A percentile compares a stretch with the other conserved stretches of the same genome.
phyloP scores from a whole-genome alignment of 2,329 filamentous ascomycete genomes.

The Epichloe uncinata region DNA sequence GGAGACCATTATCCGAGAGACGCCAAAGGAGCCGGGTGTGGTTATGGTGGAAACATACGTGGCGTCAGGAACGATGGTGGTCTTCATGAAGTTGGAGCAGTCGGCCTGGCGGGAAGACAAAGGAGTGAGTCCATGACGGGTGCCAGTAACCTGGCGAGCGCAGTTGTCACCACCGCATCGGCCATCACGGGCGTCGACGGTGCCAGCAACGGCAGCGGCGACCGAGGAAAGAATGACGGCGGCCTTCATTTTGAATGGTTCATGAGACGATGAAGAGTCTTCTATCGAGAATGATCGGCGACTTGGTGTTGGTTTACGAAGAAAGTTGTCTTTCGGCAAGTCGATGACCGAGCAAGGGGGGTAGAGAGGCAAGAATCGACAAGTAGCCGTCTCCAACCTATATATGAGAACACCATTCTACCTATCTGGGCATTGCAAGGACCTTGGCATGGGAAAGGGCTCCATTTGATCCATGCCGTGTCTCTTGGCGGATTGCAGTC shows the following conservation, averaged over 20 bases:
- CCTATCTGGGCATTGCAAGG: no score
- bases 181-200: conserved; percentile 23
- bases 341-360: background rate
- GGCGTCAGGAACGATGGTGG: conserved; percentile 26
- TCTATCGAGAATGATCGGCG: background rate
- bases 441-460: background rate
- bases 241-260: conserved; percentile 26
- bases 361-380: no score
- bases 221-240: conserved; percentile 24
- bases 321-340: background rate
- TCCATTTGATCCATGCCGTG: background rate
- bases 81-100: conserved; percentile 27
- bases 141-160: conserved; percentile 32
- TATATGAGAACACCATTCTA: conserved; percentile 2
- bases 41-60: conserved; percentile 19
- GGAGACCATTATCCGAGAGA: background rate
- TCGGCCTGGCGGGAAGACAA: conserved; percentile 23
- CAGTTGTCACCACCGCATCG: conserved; percentile 29
- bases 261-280: background rate
- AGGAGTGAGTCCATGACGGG: conserved; percentile 22
- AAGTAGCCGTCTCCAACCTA: background rate
- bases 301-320: background rate
- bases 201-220: conserved; percentile 22
- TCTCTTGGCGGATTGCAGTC: conserved; percentile 4
- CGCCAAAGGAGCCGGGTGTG: background rate